Evolutionary conservation across 2,329 filamentous ascomycete species (phyloP).

Genomic region (Aspergillus pseudotamarii): DNA sequence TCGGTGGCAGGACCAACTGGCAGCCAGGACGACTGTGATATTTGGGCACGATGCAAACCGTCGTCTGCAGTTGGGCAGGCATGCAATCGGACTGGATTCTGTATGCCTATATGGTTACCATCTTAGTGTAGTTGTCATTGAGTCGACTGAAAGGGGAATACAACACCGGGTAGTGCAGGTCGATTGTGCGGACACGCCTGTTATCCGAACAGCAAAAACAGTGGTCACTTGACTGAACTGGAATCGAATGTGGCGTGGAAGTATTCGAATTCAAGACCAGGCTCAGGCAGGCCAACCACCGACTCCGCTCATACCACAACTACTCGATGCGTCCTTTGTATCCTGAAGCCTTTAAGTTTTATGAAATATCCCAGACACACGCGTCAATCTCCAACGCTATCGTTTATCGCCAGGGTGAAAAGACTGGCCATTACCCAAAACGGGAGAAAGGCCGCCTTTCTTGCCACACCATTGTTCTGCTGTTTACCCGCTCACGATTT

Average conservation of each 20-base stretch:
- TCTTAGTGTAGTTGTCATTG: conserved; percentile 27
- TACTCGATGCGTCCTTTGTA: background rate
- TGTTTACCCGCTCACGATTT: too few species aligned
- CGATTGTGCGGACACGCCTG: background rate
- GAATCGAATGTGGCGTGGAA: background rate
- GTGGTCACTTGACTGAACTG: background rate
- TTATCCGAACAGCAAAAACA: background rate
- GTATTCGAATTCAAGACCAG: background rate
- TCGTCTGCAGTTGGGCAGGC: conserved; percentile 21
- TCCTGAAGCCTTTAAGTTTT: background rate
- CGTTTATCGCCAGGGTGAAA: background rate
- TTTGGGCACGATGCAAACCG: conserved; percentile 30
- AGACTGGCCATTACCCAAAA: background rate
- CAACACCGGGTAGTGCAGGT: background rate
- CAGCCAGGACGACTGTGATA: conserved; percentile 22
- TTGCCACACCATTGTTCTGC: background rate
- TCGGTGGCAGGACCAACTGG: conserved; percentile 20
- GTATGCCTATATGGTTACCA: conserved; percentile 25
- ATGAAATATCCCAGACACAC: background rate
- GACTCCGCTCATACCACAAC: background rate
- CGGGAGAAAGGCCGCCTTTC: background rate
- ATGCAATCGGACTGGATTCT: conserved; percentile 26
- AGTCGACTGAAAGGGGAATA: conserved; percentile 14
- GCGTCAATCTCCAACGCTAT: background rate
- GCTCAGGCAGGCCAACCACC: background rate